phyloP scores from a whole-genome alignment of 2,329 filamentous ascomycete genomes.

The Hypoxylon sp. region DNA sequence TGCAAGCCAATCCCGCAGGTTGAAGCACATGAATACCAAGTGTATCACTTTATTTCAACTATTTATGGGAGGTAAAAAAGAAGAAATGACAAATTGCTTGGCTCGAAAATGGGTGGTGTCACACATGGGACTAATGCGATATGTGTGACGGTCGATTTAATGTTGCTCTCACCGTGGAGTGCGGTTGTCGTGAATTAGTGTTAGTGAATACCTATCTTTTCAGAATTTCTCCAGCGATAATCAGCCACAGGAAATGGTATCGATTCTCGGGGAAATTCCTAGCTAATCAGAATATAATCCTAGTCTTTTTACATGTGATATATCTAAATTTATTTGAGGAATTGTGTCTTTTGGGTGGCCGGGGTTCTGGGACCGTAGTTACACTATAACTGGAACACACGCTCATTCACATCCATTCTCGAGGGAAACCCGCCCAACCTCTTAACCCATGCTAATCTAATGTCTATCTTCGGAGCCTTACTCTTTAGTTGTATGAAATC shows the following conservation, averaged over 20 bases:
- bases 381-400: slow-evolving; percentile 34
- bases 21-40: background rate
- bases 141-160: slow-evolving; percentile 4
- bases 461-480: slow-evolving; percentile 12
- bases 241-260: background rate
- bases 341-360: background rate
- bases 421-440: slow-evolving; percentile 19
- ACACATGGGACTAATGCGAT: slow-evolving; percentile 24
- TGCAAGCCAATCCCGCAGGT: slow-evolving; percentile 1
- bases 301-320: background rate
- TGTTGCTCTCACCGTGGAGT: slow-evolving; percentile 25
- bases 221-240: background rate
- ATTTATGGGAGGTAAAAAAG: background rate
- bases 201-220: slow-evolving; percentile 43
- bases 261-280: background rate
- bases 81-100: slow-evolving; percentile 3
- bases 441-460: slow-evolving; percentile 15
- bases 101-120: slow-evolving; percentile 10
- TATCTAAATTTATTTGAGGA: background rate
- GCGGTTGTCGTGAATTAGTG: slow-evolving; percentile 48
- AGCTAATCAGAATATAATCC: background rate
- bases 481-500: background rate
- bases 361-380: slow-evolving; percentile 12
- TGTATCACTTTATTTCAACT: background rate
- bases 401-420: slow-evolving; percentile 17